These are phyloP conservation scores for Fusarium ramigenum DNA, from an alignment of 2,329 filamentous ascomycete genomes.

Conservation along the genomic window DNA sequence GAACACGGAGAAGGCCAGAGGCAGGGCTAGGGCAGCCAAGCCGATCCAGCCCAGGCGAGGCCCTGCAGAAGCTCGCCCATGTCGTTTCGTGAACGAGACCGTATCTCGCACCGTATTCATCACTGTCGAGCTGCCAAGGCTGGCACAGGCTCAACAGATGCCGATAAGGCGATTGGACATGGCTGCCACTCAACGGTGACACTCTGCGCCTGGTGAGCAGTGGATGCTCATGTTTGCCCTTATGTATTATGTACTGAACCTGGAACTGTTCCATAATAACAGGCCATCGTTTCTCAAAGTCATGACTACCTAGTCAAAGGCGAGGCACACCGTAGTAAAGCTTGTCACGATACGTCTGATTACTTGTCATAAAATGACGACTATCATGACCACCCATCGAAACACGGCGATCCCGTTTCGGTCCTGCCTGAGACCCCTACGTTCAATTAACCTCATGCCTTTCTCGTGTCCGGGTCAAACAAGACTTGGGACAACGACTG, in stretches of 20 bases:
- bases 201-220: slow-evolving; percentile 19
- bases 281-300: slow-evolving; percentile 29
- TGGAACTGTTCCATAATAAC: slow-evolving; percentile 37
- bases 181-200: slow-evolving; percentile 30
- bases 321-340: slow-evolving; percentile 4
- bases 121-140: slow-evolving; percentile 30
- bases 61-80: slow-evolving; percentile 30
- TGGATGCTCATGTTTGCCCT: slow-evolving; percentile 28
- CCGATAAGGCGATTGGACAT: slow-evolving; percentile 44
- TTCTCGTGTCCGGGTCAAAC: slow-evolving; percentile 11
- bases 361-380: slow-evolving; percentile 20
- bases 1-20: slow-evolving; percentile 22
- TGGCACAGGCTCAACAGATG: slow-evolving; percentile 38
- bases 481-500: slow-evolving; percentile 10
- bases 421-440: slow-evolving; percentile 21
- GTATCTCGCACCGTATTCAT: slow-evolving; percentile 28
- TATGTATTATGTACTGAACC: background rate
- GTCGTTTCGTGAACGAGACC: slow-evolving; percentile 17
- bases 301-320: slow-evolving; percentile 6
- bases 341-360: slow-evolving; percentile 19
- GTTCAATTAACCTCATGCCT: slow-evolving; percentile 35
- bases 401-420: slow-evolving; percentile 33
- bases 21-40: slow-evolving; percentile 31
- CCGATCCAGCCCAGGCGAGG: slow-evolving; percentile 38
- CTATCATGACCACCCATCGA: slow-evolving; percentile 26